Conservation (phyloP, 768 basidiomycete species). For the Phallus indusiatus region DNA sequence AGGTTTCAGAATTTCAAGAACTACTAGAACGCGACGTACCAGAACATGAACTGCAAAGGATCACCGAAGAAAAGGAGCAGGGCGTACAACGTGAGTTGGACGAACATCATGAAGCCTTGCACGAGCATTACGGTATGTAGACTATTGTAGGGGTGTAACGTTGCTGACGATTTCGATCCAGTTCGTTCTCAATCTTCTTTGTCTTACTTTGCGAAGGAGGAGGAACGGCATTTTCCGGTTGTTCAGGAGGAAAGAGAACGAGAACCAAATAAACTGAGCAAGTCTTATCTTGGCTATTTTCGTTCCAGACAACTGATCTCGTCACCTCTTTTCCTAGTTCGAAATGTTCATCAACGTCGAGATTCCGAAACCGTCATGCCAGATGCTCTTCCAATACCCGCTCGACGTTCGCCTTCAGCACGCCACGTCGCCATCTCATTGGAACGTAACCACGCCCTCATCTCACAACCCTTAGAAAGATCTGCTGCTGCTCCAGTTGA, state of each 20-base stretch:
- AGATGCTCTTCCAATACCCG: slow-evolving; percentile 13
- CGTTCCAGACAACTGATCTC: slow-evolving; percentile 6
- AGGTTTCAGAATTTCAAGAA: background rate
- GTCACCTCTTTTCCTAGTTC: slow-evolving; percentile 21
- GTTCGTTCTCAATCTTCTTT: background rate
- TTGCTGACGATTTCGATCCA: background rate
- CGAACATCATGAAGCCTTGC: background rate
- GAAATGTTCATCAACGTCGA: slow-evolving; percentile 48
- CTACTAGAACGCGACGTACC: background rate
- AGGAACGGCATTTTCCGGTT: background rate
- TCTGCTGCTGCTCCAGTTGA: background rate
- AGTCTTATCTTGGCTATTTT: slow-evolving; percentile 20
- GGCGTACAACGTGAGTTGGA: background rate
- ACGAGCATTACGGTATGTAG: background rate
- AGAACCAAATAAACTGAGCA: slow-evolving; percentile 5
- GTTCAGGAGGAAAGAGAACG: slow-evolving; percentile 3
- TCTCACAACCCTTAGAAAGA: background rate
- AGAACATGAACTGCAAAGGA: slow-evolving; percentile 34
- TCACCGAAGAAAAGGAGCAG: slow-evolving; percentile 32
- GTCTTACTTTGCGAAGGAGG: background rate
- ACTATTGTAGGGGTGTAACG: background rate
- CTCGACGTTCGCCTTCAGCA: slow-evolving; percentile 23
- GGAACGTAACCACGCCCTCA: background rate
- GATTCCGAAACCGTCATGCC: slow-evolving; percentile 55
- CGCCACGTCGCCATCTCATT: slow-evolving; percentile 12